Conservation (phyloP, 73 alveolate species). For the Blepharisma stoltei region DNA sequence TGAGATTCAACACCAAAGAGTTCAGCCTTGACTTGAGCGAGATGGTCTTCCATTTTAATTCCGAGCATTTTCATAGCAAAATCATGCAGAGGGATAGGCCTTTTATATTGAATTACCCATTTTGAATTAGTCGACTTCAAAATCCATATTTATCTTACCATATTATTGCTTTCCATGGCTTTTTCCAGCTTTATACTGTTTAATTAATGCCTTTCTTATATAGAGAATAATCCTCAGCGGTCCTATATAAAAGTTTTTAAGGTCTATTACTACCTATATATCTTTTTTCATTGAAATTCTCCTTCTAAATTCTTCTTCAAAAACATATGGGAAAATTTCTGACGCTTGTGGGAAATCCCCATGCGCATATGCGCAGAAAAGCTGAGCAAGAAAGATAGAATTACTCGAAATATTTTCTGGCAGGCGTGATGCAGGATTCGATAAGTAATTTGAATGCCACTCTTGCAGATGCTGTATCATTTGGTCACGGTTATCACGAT, state of each 20-base stretch:
- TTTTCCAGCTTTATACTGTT: no score
- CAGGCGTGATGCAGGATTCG: background rate
- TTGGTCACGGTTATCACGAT: conserved; percentile 4
- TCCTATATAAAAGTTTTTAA: no score
- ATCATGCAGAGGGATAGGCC: conserved; percentile 1
- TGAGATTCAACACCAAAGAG: background rate
- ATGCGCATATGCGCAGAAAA: background rate
- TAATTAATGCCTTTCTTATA: no score
- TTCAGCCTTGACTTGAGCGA: background rate
- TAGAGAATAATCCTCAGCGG: no score
- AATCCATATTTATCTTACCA: no score
- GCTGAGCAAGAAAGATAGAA: conserved; percentile 7
- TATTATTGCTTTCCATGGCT: no score
- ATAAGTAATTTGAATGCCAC: background rate
- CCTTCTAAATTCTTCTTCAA: conserved; percentile 28
- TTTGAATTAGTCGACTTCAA: no score
- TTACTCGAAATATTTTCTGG: conserved; percentile 23
- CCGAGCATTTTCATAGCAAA: background rate
- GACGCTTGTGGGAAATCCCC: background rate
- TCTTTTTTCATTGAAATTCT: conserved; percentile 16
- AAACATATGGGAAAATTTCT: background rate
- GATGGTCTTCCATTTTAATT: background rate
- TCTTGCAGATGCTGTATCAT: background rate
- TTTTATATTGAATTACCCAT: no score
- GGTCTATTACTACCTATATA: no score